Evolutionary conservation across 1,284 basidiomycete species (phyloP).

Genomic region (Cutaneotrichosporon dermatis): DNA sequence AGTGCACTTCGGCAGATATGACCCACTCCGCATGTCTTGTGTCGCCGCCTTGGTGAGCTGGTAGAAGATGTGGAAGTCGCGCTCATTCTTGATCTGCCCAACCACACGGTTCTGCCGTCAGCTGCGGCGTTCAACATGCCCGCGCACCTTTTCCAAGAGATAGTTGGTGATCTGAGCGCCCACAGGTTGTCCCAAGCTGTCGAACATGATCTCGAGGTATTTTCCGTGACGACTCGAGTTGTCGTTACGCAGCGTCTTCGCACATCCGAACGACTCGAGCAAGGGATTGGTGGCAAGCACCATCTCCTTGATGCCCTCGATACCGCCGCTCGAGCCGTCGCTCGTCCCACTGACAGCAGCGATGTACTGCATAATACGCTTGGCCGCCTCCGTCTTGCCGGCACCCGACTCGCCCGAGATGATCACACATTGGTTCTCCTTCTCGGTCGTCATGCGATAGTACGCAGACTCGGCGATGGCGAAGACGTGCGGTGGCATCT

Average conservation of each 20-base stretch:
- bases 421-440: conserved; percentile 99
- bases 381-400: conserved; percentile 95
- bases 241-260: conserved; percentile 97
- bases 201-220: conserved; percentile 99
- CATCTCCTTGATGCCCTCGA: conserved; percentile 99
- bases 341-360: conserved; percentile 82
- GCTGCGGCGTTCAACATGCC: conserved; percentile 5
- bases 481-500: conserved; percentile 97
- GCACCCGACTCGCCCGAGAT: conserved; percentile 98
- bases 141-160: conserved; percentile 75
- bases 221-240: conserved; percentile 99
- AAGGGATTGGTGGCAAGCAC: conserved; percentile 98
- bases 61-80: conserved; percentile 99
- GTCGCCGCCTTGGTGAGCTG: conserved; percentile 97
- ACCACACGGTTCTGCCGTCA: conserved; percentile 72
- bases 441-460: conserved; percentile 99
- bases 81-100: conserved; percentile 91
- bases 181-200: conserved; percentile 83
- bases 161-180: conserved; percentile 99
- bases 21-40: conserved; percentile 73
- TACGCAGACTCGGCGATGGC: conserved; percentile 94
- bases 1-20: neutral
- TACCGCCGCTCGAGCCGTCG: conserved; percentile 57
- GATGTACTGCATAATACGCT: conserved; percentile 99
- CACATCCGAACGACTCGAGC: conserved; percentile 97